Evolutionary conservation across 768 basidiomycete genomes (phyloP).

Genomic region (Erythrobasidium yunnanense): DNA sequence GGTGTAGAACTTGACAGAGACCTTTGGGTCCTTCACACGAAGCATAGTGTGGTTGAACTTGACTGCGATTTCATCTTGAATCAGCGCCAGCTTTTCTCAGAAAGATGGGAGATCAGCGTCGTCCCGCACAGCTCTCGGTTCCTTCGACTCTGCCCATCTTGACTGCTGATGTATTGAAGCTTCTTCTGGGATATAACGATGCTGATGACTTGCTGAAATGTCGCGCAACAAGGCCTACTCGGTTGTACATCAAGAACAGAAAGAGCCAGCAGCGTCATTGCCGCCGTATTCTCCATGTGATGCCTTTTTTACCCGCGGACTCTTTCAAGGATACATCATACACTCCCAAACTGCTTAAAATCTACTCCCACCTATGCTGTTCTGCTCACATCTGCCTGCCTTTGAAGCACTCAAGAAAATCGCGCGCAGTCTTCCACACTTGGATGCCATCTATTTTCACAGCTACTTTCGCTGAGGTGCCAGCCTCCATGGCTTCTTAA

Average conservation of each 20-base stretch:
- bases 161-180: background rate
- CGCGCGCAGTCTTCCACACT: too few relatives aligned
- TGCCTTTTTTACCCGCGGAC: too few relatives aligned
- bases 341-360: too few relatives aligned
- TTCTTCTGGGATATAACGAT: background rate
- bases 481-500: too few relatives aligned
- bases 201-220: background rate
- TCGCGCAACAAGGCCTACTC: background rate
- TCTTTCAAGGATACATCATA: too few relatives aligned
- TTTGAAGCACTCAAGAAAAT: too few relatives aligned
- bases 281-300: too few relatives aligned
- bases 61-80: background rate
- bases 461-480: too few relatives aligned
- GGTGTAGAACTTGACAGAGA: constrained; percentile 68
- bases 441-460: too few relatives aligned
- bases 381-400: too few relatives aligned
- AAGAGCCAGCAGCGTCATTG: background rate
- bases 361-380: too few relatives aligned
- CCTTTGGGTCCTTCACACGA: constrained; percentile 74
- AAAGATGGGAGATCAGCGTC: background rate
- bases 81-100: background rate
- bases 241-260: background rate
- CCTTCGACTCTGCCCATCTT: constrained; percentile 18
- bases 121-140: constrained; percentile 7
- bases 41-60: constrained; percentile 49